These are phyloP conservation scores for Mortierella sp. DNA, from an alignment of 371 early-diverging fungal genomes.

Conservation along the genomic window DNA sequence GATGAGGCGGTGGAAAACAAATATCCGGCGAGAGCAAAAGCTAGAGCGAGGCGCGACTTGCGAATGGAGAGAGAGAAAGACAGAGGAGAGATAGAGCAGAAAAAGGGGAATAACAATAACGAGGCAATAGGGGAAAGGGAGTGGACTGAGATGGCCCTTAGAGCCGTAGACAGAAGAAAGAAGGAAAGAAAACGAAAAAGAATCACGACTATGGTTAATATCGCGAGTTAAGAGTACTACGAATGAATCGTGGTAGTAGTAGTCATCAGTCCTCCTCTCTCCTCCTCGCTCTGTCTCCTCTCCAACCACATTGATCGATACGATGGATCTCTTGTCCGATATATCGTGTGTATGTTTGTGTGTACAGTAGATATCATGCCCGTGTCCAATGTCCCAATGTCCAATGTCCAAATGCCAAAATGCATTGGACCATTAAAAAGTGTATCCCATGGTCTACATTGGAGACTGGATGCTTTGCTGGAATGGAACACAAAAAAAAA, in stretches of 20 bases:
- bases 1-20: neutral
- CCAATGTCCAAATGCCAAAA: neutral
- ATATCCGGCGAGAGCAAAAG: neutral
- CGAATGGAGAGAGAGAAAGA: neutral
- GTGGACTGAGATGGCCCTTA: neutral
- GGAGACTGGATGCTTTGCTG: neutral
- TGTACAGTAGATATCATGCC: neutral
- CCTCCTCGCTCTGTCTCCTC: neutral
- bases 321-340: too few relatives aligned
- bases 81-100: neutral
- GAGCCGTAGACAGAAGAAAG: neutral
- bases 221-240: neutral
- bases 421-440: neutral
- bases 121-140: neutral
- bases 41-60: neutral
- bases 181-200: neutral
- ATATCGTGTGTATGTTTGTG: too few relatives aligned
- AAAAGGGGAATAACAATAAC: neutral
- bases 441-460: neutral
- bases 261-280: neutral
- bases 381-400: neutral
- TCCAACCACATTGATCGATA: neutral
- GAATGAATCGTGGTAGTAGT: neutral
- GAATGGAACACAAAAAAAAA: too few relatives aligned
- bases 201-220: conserved; percentile 6